Base-by-base conservation (phyloP, 179 eudicot genomes). In the Sideroxylon spinosum region DNA sequence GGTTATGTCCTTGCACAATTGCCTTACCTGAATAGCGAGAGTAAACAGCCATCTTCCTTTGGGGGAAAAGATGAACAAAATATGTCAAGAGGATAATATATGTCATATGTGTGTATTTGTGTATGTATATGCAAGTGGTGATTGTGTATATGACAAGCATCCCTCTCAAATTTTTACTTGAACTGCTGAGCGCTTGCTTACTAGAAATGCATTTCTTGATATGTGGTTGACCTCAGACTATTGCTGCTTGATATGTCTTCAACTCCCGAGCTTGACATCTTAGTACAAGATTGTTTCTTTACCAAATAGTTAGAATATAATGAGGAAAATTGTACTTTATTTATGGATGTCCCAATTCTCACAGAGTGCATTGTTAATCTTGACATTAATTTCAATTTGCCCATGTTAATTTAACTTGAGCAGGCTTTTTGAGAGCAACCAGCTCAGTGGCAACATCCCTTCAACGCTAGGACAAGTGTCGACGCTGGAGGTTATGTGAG, bases 351-450 rank as follows among this genome's bases (percentile, higher is more conserved):
- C 16, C 29, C 77, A 50, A 3, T 59, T 56, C 32, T 28, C 44
- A 55, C 6, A 29, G 1, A 68, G 6, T 7, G n/a, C 12, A 6
- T 4, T 74, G 68, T 48, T 12, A 4, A 23, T 28, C 32, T 25
- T 23, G 2, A 60, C 9, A 60, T 32, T 7, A 49, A 25, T 63
- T 63, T 63, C 20, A 12, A 28, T 0, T 48, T 63, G 37, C 23
- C 63, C 22, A 16, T 48, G 17, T 70, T 0, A 17, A 17, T 53
- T 53, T 61, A 32, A 60, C 66, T n/a, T 76, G 56, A 65, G 55
- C 83, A 94, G 98, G 86, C 92, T 94, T 32, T 78, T 92, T 78
- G 98, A 94, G 56, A 87, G 81, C 88, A 94, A 94, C 81, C 79
- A 78, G 68, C 71, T 94, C 56, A 82, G 71, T 9, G 95, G 95